phyloP scores from a whole-genome alignment of 2,329 filamentous ascomycete species.

The Gyromitra esculenta region DNA sequence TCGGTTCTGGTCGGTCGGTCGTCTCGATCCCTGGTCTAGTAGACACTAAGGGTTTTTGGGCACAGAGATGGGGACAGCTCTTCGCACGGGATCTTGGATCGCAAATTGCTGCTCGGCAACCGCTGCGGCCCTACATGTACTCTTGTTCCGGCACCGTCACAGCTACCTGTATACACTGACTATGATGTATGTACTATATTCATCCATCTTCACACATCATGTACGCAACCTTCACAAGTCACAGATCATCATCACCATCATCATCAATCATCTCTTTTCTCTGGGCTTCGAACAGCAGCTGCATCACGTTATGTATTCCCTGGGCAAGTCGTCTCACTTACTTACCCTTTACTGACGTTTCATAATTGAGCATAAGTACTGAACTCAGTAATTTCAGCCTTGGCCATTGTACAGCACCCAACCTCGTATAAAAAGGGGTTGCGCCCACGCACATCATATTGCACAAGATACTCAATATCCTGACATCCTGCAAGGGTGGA shows the following conservation, averaged over 20 bases:
- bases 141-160: not conserved
- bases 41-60: constrained; percentile 36
- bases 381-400: constrained; percentile 21
- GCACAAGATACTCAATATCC: constrained; percentile 46
- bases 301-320: constrained; percentile 9
- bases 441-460: constrained; percentile 40
- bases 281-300: not conserved
- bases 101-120: constrained; percentile 39
- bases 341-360: constrained; percentile 26
- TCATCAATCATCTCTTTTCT: not conserved
- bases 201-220: constrained; percentile 9
- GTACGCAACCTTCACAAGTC: not conserved
- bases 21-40: constrained; percentile 29
- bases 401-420: constrained; percentile 19
- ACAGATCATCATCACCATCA: not conserved
- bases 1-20: constrained; percentile 43
- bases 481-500: constrained; percentile 39
- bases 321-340: constrained; percentile 26
- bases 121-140: constrained; percentile 13
- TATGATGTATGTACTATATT: constrained; percentile 11
- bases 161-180: not conserved
- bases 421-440: constrained; percentile 43
- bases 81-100: constrained; percentile 44
- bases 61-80: constrained; percentile 39
- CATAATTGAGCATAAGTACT: constrained; percentile 24